Base-by-base conservation (phyloP, 139 green algal species). In the Chloropicon primus region DNA sequence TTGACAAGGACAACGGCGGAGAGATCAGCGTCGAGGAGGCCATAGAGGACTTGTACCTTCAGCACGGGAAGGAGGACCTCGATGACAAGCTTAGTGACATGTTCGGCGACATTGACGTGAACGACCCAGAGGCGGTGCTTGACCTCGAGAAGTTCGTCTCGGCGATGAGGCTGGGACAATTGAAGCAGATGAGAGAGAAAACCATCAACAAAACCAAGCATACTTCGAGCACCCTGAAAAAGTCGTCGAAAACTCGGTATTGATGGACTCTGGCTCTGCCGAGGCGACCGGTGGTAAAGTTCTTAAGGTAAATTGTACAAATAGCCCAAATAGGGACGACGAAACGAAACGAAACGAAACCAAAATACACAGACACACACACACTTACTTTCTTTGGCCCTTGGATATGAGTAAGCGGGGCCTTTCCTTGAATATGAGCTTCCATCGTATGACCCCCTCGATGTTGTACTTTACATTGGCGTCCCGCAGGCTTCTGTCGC, bases 41-140 rank as follows among this genome's bases (percentile, higher is more conserved):
- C 1, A 94, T 96, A 89, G 90, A 94, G 82, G 94, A 97, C 73
- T 89, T 94, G 82, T 97, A 96, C 86, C 87, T 98, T 28, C 84
- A 91, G 23, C 93, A 93, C 54, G 91, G 91, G 29, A 84, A 87
- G 54, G 76, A 85, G 3, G 80, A 76, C 1, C 74, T 85, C 22
- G 81, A 85, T 54, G 17, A 62, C 41, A 62, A 17, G 41, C 41
- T 62, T 62, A 17, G 17, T 5, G 41, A 62, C 41, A 62, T 62
- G 41, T 62, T 62, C 41, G 41, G 41, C 10, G 41, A 62, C 41
- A 5, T 62, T 62, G 41, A 62, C 41, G 41, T 62, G 41, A 62
- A 62, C 41, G 41, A 62, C 41, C 41, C 41, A 17, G 41, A 62
- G 41, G 41, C 41, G 10, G 41, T 62, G 41, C 41, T 62, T 5